Base-by-base conservation (phyloP, 2,329 filamentous ascomycete species). In the Penicillium italicum region DNA sequence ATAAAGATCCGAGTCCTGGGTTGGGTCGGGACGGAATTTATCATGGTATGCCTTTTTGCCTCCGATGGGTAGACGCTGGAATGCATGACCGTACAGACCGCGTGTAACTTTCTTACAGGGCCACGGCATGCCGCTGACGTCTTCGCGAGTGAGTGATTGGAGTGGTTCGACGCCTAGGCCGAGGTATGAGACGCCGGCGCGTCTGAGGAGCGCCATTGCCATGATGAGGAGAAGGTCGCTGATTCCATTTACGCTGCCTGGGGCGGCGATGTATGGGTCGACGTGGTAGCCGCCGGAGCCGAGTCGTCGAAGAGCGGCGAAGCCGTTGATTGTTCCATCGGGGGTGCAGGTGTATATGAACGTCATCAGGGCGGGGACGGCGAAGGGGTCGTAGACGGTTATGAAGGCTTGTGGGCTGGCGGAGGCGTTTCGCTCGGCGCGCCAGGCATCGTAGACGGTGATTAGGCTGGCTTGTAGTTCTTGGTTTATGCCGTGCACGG, bases 1-100 rank as follows among this genome's bases (percentile, higher is more conserved):
- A 51, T 72, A 72, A 6, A 77, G 57, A 0, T 62, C 64, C 0
- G 69, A 66, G 10, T 71, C 70, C 36, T 72, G 66, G 0, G 36
- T 40, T 3, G 64, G 50, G 41, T 76, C 74, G 0, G 74, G 73
- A 1, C 63, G 63, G 53, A 74, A 76, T 46, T 75, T 75, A 48
- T 76, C 74, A 56, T 73, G 66, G 46, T 74, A 76, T 0, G 66
- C 69, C 55, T 74, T 75, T 62, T 76, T 76, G 0, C 74, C 74
- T 1, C 58, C 60, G 2, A 76, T 66, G 0, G 71, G 70, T 2
- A 76, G 58, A 12, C 68, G 63, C 6, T 60, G 62, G 48, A 73
- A 75, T 0, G 69, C 65, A 41, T 64, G 68, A 0, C 59, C 60
- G 55, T 76, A 72, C 18, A 72, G 45, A 1, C 63, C 60, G 3